Percentiles rank a stretch among this genome's conserved stretches.
Evolutionary conservation across 352 stramenopile species (phyloP).

Genomic region (Salisapilia sapeloensis): DNA sequence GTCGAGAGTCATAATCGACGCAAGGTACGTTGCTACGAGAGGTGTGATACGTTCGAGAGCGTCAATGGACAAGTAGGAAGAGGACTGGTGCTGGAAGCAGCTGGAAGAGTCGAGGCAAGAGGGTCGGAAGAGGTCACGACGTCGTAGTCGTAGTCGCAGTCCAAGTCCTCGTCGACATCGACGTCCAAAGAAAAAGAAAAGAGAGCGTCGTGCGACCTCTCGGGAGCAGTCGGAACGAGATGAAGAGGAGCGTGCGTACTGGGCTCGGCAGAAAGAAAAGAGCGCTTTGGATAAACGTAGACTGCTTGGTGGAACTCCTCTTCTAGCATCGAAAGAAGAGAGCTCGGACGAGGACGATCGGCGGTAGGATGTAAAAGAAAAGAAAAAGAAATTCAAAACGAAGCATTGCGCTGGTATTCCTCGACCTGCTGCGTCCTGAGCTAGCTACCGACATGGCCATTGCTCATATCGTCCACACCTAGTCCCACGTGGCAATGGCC

Average conservation of each 20-base stretch:
- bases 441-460: conserved; percentile 1
- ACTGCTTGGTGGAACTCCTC: background rate
- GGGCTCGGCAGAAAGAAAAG: too few relatives aligned
- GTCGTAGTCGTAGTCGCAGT: conserved; percentile 1
- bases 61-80: conserved; percentile 8
- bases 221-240: background rate
- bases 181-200: conserved; percentile 1
- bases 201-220: background rate
- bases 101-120: conserved; percentile 10
- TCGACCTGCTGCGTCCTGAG: background rate
- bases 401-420: conserved; percentile 3
- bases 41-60: background rate
- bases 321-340: background rate
- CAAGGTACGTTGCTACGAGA: conserved; percentile 8
- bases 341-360: conserved; percentile 13
- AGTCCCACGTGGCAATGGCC: conserved; percentile 27
- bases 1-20: conserved; percentile 44
- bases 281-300: background rate
- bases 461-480: conserved; percentile 1
- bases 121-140: background rate
- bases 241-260: background rate
- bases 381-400: conserved; percentile 2
- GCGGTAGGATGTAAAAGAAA: conserved; percentile 10
- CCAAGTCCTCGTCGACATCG: conserved; percentile 1
- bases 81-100: conserved; percentile 41